Conservation (phyloP, 108 stramenopile species). For the Seminavis robusta region DNA sequence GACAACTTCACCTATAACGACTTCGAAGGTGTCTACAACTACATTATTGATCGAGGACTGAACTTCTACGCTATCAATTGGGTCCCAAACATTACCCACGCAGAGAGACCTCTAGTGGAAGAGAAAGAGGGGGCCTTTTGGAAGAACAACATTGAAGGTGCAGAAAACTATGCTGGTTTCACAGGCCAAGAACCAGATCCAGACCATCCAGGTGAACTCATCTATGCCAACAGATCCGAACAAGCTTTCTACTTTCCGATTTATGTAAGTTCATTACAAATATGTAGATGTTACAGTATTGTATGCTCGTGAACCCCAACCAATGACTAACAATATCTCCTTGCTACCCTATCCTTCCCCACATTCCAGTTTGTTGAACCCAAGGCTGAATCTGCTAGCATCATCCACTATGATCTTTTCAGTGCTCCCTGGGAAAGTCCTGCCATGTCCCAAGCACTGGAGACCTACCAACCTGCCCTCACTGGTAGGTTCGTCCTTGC, state of each 20-base stretch:
- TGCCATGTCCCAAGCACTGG: background rate
- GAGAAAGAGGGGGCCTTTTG: background rate
- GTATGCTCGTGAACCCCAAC: too few species aligned
- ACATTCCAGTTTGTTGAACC: conserved; percentile 20
- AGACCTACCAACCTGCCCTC: background rate
- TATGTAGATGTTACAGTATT: too few species aligned
- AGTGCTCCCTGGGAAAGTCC: background rate
- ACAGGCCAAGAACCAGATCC: background rate
- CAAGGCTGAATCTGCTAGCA: background rate
- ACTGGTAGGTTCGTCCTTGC: background rate
- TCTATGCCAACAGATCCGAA: background rate
- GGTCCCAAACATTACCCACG: conserved; percentile 9
- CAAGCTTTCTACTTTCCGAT: conserved; percentile 13
- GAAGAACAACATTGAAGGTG: background rate
- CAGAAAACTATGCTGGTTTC: background rate
- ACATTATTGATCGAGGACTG: background rate
- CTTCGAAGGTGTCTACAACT: conserved; percentile 16
- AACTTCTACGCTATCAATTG: conserved; percentile 9
- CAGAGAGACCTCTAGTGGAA: background rate
- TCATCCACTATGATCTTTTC: conserved; percentile 5
- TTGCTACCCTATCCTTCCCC: too few species aligned
- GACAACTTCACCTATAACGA: conserved; percentile 1
- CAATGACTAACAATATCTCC: too few species aligned
- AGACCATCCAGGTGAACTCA: background rate
- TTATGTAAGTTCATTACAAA: too few species aligned